Conservation (phyloP, 768 basidiomycete genomes). For the Leucosporidium yakuticum region DNA sequence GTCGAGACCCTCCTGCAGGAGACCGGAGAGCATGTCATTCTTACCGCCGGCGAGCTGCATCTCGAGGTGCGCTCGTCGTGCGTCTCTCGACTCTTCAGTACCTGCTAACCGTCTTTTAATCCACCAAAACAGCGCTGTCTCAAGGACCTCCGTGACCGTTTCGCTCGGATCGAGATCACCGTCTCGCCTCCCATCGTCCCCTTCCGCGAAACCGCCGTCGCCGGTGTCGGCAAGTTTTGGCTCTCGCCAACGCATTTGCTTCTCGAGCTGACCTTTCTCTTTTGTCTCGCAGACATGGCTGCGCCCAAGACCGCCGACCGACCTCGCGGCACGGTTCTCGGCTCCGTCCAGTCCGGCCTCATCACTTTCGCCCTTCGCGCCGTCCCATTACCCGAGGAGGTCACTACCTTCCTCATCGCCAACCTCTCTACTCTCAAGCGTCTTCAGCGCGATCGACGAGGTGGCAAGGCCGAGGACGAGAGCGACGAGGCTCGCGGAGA, state of each 20-base stretch:
- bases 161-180: constrained; percentile 87
- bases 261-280: not conserved
- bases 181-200: constrained; percentile 94
- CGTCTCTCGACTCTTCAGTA: not conserved
- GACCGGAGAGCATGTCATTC: constrained; percentile 93
- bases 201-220: constrained; percentile 89
- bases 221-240: constrained; percentile 56
- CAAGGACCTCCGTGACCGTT: constrained; percentile 91
- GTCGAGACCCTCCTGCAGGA: constrained; percentile 96
- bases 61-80: constrained; percentile 60
- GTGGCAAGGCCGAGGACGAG: constrained; percentile 21
- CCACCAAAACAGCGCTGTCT: constrained; percentile 66
- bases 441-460: constrained; percentile 51
- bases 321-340: constrained; percentile 69
- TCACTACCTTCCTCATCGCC: constrained; percentile 70
- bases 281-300: constrained; percentile 67
- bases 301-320: constrained; percentile 66
- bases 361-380: constrained; percentile 81
- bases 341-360: constrained; percentile 61
- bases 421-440: constrained; percentile 62
- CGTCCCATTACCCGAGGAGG: constrained; percentile 61
- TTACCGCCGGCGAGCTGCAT: constrained; percentile 92
- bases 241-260: not conserved
- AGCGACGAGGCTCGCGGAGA: constrained; percentile 22
- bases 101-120: not conserved